Percentiles rank a stretch among this genome's conserved stretches.
Evolutionary conservation across 257 asterid species (phyloP).

Genomic region (Mitragyna speciosa): DNA sequence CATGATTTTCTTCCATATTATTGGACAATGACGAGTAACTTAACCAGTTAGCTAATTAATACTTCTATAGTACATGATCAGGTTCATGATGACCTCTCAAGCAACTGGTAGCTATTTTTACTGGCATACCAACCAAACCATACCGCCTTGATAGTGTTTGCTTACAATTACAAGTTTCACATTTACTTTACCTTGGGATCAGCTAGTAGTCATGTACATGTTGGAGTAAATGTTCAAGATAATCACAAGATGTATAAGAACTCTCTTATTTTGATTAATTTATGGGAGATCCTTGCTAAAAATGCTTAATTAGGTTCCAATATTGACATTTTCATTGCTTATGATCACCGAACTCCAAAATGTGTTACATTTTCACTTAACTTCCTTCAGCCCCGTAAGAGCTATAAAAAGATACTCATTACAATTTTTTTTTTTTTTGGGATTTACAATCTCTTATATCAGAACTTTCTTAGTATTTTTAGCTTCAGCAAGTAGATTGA

Average conservation of each 20-base stretch:
- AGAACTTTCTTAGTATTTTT: not conserved
- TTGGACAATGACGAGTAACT: no score
- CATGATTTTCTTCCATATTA: no score
- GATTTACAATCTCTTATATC: not conserved
- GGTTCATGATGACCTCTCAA: not conserved
- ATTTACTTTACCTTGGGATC: not conserved
- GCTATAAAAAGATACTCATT: no score
- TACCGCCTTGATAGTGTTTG: not conserved
- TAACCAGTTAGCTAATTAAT: no score
- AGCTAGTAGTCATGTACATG: not conserved
- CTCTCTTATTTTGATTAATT: not conserved
- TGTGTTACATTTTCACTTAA: not conserved
- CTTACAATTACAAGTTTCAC: not conserved
- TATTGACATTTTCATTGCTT: no score
- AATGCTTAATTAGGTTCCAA: no score
- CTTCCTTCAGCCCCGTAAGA: no score
- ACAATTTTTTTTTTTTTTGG: no score
- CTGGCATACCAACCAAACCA: not conserved
- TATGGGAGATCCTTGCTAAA: not conserved
- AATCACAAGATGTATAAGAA: not conserved
- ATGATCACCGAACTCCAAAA: not conserved
- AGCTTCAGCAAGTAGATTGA: not conserved
- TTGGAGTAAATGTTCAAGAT: not conserved
- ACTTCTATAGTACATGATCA: no score
- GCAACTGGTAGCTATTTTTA: not conserved